Evolutionary conservation across 495 filamentous ascomycete genomes (phyloP).

Genomic region (Physcia stellaris): DNA sequence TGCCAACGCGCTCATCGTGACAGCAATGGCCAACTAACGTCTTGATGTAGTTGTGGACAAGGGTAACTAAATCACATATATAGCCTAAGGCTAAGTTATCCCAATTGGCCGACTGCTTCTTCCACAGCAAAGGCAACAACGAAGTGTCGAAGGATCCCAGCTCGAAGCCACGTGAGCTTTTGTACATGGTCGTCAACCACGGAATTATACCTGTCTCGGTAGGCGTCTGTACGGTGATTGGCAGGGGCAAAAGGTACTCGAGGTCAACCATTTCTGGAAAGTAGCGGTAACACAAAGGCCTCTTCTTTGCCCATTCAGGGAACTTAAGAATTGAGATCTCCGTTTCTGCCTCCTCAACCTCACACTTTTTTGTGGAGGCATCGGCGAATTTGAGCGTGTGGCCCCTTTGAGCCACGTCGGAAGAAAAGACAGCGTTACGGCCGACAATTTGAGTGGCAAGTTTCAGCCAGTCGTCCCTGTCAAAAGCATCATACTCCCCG

Average conservation of each 20-base stretch:
- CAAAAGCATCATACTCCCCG: constrained; percentile 25
- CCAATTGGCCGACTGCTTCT: constrained; percentile 44
- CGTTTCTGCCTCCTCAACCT: constrained; percentile 1
- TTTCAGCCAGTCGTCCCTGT: constrained; percentile 16
- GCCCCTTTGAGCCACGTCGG: constrained; percentile 24
- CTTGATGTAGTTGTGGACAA: constrained; percentile 35
- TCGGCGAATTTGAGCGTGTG: constrained; percentile 25
- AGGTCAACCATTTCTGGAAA: neutral
- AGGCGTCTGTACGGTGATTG: too few species aligned
- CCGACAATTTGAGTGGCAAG: constrained; percentile 33
- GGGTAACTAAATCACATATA: constrained; percentile 29
- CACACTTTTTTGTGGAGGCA: neutral
- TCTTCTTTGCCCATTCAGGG: neutral
- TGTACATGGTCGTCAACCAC: constrained; percentile 23
- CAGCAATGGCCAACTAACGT: constrained; percentile 24
- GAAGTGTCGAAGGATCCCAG: constrained; percentile 26
- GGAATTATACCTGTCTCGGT: constrained; percentile 13
- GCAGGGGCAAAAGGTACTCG: too few species aligned
- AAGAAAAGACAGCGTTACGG: constrained; percentile 27
- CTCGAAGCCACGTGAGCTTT: constrained; percentile 23
- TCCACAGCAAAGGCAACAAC: constrained; percentile 33
- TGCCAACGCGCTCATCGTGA: constrained; percentile 23
- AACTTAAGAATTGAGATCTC: too few species aligned
- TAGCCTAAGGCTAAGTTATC: constrained; percentile 29
- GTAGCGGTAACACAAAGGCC: neutral